Evolutionary conservation across 306 rosid species (phyloP), one percentile per base, ranked within the genome.

Genomic region (Vicia faba): DNA sequence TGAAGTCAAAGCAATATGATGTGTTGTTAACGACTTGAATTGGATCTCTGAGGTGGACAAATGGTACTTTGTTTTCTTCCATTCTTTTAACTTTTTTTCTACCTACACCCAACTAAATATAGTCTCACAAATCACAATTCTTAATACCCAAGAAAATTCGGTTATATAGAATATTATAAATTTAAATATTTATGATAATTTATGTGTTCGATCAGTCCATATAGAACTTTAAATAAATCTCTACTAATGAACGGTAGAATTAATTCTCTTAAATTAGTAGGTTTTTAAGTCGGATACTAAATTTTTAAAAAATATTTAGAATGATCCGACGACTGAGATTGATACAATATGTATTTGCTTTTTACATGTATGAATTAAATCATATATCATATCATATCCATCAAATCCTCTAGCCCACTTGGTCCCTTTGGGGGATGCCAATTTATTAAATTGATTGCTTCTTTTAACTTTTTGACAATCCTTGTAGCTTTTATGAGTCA

Each of bases 1-100:
- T 83, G 79, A 75, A 71, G 79, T 78, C 82, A 77, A 71, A 57
- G 61, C 64, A 77, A 81, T 61, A 85, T 84, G 82, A 86, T 79
- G 83, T 72, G 46, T 49, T 70, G 31, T 59, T 86, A 81, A 79
- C 82, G 79, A 72, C 78, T 77, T 86, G 54, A 77, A 39, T 86
- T 75, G 80, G 64, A 74, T 71, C 53, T 68, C 23, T 72, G 75
- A 61, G 73, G 63, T 75, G 80, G 84, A 66, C 71, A 35, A 46
- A 62, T 71, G 36, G 8, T 71, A 48, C 3, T 61, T 54, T 49
- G 28, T 60, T 55, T 13, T 57, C 36, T 13, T 48, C 15, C 49
- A 10, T 51, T 58, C 18, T 53, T 45, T 50, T 7, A 57, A 49
- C 5, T 55, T 12, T 16, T 43, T 61, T 25, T 33, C 77, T 38